Evolutionary conservation across 2,329 filamentous ascomycete genomes (phyloP).

Genomic region (Fusarium sp.): DNA sequence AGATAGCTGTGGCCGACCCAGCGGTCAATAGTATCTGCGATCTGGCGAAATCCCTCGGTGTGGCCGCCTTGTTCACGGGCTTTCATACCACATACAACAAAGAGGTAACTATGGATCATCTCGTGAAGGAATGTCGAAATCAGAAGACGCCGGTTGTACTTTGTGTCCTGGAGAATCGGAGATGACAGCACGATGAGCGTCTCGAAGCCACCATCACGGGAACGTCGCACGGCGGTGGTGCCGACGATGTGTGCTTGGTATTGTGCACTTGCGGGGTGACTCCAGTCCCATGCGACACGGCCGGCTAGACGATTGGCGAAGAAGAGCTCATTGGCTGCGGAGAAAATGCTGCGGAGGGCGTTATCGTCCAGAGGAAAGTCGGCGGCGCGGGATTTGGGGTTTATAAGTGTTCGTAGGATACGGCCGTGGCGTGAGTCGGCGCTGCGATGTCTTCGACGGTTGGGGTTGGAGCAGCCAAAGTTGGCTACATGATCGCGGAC

Average conservation of each 20-base stretch:
- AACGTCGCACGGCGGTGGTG: slow-evolving; percentile 68
- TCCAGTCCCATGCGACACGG: slow-evolving; percentile 73
- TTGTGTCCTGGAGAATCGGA: slow-evolving; percentile 65
- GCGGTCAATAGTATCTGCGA: slow-evolving; percentile 68
- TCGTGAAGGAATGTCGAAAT: slow-evolving; percentile 75
- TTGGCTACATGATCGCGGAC: slow-evolving; percentile 61
- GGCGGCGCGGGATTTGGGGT: slow-evolving; percentile 57
- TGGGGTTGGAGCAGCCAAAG: slow-evolving; percentile 42
- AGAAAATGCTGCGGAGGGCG: slow-evolving; percentile 68
- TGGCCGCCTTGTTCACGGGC: slow-evolving; percentile 68
- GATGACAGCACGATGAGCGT: slow-evolving; percentile 71
- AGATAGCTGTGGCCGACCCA: slow-evolving; percentile 69
- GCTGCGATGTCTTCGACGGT: slow-evolving; percentile 54
- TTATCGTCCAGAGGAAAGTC: slow-evolving; percentile 67
- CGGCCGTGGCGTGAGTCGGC: slow-evolving; percentile 65
- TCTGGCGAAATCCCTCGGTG: slow-evolving; percentile 67
- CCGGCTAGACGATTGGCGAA: slow-evolving; percentile 66
- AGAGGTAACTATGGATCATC: slow-evolving; percentile 74
- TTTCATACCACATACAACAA: slow-evolving; percentile 69
- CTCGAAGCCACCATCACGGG: slow-evolving; percentile 64
- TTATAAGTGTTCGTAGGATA: slow-evolving; percentile 68
- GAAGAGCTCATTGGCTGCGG: slow-evolving; percentile 71
- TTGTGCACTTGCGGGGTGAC: slow-evolving; percentile 59
- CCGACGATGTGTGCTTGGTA: slow-evolving; percentile 69
- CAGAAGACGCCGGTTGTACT: slow-evolving; percentile 69